These are phyloP conservation scores for Colletotrichum somersetense DNA, from an alignment of 2,329 filamentous ascomycete species.

Conservation along the genomic window DNA sequence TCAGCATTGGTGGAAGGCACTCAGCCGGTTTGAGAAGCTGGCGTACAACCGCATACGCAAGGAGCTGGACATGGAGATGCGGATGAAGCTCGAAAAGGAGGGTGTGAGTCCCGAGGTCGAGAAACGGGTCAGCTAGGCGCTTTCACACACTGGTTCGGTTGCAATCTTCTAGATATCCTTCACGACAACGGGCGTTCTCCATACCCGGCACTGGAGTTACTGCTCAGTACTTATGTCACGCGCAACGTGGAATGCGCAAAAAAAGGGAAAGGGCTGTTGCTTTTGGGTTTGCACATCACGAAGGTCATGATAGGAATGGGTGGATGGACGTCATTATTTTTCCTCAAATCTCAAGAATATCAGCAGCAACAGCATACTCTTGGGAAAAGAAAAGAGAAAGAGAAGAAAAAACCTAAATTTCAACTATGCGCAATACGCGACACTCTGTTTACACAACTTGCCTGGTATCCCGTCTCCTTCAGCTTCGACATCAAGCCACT, in stretches of 20 bases:
- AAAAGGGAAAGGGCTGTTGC: neutral
- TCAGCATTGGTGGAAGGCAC: constrained; percentile 88
- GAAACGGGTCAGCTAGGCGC: constrained; percentile 61
- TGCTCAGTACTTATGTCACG: neutral
- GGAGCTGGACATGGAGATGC: constrained; percentile 69
- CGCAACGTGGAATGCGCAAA: neutral
- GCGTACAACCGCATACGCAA: constrained; percentile 84
- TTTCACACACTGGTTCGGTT: constrained; percentile 27
- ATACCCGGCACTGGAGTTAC: constrained; percentile 22
- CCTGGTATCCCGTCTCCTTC: constrained; percentile 26
- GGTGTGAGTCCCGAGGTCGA: constrained; percentile 57
- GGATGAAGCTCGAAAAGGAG: constrained; percentile 60
- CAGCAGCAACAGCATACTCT: constrained; percentile 31
- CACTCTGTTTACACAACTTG: neutral
- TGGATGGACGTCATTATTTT: constrained; percentile 35
- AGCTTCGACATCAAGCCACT: neutral
- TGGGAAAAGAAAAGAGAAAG: neutral
- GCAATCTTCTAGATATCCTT: constrained; percentile 30
- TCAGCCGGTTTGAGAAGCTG: constrained; percentile 90
- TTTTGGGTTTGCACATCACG: constrained; percentile 23
- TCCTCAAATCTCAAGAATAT: constrained; percentile 37
- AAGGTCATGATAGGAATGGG: constrained; percentile 37
- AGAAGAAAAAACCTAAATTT: constrained; percentile 8
- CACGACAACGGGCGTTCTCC: constrained; percentile 24
- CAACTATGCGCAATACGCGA: constrained; percentile 18